phyloP scores from a whole-genome alignment of 2,329 filamentous ascomycete genomes.

The Arthroderma sp. region DNA sequence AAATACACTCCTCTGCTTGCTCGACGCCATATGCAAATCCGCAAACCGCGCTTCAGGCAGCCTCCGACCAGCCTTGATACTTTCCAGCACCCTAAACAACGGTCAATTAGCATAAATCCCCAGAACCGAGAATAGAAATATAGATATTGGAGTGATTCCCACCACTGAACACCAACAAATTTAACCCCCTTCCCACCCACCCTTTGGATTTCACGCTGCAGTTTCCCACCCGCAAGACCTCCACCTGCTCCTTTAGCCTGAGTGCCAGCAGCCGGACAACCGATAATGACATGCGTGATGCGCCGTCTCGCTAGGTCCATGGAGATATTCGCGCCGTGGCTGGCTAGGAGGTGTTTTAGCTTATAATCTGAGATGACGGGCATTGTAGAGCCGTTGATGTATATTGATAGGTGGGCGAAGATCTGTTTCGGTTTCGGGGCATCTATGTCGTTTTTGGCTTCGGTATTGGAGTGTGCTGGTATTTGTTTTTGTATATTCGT shows the following conservation, averaged over 20 bases:
- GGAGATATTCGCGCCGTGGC: conserved; percentile 60
- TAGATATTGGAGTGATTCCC: conserved; percentile 17
- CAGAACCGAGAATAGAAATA: conserved; percentile 4
- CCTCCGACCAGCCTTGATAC: conserved; percentile 60
- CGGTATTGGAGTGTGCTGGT: neutral
- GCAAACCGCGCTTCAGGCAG: conserved; percentile 63
- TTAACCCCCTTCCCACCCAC: conserved; percentile 58
- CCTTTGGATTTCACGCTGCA: conserved; percentile 64
- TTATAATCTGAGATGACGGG: conserved; percentile 74
- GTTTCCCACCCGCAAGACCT: conserved; percentile 61
- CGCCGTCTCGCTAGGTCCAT: conserved; percentile 56
- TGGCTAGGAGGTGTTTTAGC: conserved; percentile 62
- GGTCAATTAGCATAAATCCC: too few species aligned
- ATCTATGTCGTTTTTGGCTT: conserved; percentile 4
- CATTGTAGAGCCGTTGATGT: conserved; percentile 77
- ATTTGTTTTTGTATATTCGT: too few species aligned
- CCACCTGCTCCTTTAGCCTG: conserved; percentile 47
- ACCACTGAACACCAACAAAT: conserved; percentile 75
- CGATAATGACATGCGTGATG: conserved; percentile 79
- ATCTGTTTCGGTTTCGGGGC: conserved; percentile 32
- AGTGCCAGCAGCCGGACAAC: conserved; percentile 35
- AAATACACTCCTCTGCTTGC: conserved; percentile 53
- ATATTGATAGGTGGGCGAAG: conserved; percentile 61
- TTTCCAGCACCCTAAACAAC: conserved; percentile 60
- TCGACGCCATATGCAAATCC: conserved; percentile 47